Evolutionary conservation across 768 basidiomycete genomes (phyloP), one percentile per base, ranked within the genome.

Genomic region (Suillus hirtellus): DNA sequence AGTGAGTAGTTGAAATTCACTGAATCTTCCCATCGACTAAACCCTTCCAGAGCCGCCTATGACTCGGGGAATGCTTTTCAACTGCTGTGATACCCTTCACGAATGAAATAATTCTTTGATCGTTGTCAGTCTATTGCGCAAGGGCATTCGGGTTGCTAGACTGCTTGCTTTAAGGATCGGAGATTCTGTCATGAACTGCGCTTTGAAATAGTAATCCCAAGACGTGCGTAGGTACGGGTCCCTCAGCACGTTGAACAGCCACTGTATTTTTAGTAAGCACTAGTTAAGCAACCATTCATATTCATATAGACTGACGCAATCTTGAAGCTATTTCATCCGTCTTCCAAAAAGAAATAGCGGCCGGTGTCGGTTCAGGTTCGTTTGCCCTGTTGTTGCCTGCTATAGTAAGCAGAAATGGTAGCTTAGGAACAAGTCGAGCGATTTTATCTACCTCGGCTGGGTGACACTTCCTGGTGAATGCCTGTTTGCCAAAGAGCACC

Each of bases 401-500:
- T 42, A 6, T 31, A 42, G 24, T 12, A 27, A 58, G 24, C 40
- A 27, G 4, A 56, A 40, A 38, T 56, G 24, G 15, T 27, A 58
- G 11, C 17, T 31, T 7, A 19, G 31, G 27, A 17, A 19, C 11
- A 31, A 53, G 17, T 42, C 17, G 17, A 42, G 15, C 17, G 2
- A 19, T 19, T 19, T 11, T 14, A 12, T 27, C 17, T 58, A 58
- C 56, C 56, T 42, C n/a, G 40, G 24, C 40, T 58, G 10, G 40
- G 56, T 27, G 17, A 42, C 11, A 42, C 24, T 42, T 42, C 40
- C 17, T 37, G 40, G 40, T 43, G 56, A 12, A 61, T 11, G 4
- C 42, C 17, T 27, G 49, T 59, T 38, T 38, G 31, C 60, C 60
- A 61, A 14, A 56, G 35, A 31, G 35, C 37, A 35, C 47, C 54